Evolutionary conservation across 441 rosid species (phyloP), one percentile per base, ranked within the genome.

Genomic region (Biscutella laevigata): DNA sequence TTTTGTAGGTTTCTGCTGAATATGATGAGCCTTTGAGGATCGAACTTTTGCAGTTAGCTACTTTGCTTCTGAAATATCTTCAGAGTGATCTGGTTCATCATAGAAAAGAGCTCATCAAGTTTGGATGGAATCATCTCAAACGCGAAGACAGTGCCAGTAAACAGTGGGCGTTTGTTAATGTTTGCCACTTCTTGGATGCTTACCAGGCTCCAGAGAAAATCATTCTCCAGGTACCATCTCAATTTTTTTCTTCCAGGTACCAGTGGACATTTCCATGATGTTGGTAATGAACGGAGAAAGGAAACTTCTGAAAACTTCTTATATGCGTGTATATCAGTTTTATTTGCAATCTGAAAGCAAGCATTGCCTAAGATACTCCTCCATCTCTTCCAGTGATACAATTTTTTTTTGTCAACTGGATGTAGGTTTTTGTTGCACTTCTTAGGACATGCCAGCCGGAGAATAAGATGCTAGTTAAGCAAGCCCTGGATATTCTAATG

Each of bases 151-250:
- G 99, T 77, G 94, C 97, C 56, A 89, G 99, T 75, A 94, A 94
- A 77, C 99, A 94, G 71, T 94, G 99, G 99, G 99, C 99, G 42
- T 94, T 94, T 77, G 97, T 94, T 50, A 94, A 94, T 71, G 97
- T 94, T 67, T 94, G 97, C 64, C 99, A 94, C 72, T 94, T 94
- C 74, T 69, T 94, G 75, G 96, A 94, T 80, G 97, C 99, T 44
- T 94, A 89, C 72, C 97, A 94, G 76, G 97, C 96, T 58, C 99
- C 99, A 6, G 99, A 94, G 67, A 94, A 94, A 70, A 94, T 94
- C 37, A 89, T 94, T 57, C 94, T 94, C 51, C 99, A 94, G 99
- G 99, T 94, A 77, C 19, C 32, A 32, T 25, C 50, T 46, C 27
- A 35, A 7, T 21, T 35, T 57, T 66, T 57, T 30, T 14, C 20